Conservation (phyloP, 768 basidiomycete genomes). For the Leccinum imitatum region DNA sequence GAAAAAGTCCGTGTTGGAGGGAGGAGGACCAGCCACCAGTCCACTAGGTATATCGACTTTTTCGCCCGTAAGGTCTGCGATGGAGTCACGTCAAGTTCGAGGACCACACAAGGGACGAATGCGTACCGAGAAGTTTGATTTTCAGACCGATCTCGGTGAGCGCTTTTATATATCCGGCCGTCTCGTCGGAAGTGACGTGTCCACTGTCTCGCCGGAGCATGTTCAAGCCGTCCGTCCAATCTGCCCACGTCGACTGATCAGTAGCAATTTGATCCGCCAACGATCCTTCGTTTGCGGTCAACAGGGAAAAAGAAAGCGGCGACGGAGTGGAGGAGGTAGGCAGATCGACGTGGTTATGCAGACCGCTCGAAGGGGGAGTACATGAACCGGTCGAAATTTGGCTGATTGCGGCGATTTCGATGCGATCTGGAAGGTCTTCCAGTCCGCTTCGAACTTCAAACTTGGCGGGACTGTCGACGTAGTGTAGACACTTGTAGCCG, state of each 20-base stretch:
- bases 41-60: constrained; percentile 86
- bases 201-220: constrained; percentile 82
- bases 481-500: constrained; percentile 78
- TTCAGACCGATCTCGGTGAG: constrained; percentile 91
- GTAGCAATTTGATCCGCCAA: constrained; percentile 79
- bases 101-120: neutral
- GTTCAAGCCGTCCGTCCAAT: constrained; percentile 93
- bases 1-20: constrained; percentile 79
- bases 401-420: constrained; percentile 76
- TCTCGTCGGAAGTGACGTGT: constrained; percentile 82
- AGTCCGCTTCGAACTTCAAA: constrained; percentile 76
- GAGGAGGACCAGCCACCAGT: constrained; percentile 74
- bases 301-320: constrained; percentile 73
- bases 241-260: constrained; percentile 79
- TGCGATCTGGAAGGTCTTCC: constrained; percentile 85
- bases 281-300: constrained; percentile 67
- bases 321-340: constrained; percentile 58
- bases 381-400: constrained; percentile 80
- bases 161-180: constrained; percentile 80
- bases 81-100: neutral
- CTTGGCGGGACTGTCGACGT: constrained; percentile 77
- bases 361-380: constrained; percentile 61
- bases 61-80: constrained; percentile 83
- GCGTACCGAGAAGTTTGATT: constrained; percentile 81
- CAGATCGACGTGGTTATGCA: constrained; percentile 60